Conservation (phyloP, 345 rosid genomes). For the Pelargonium nanum region DNA sequence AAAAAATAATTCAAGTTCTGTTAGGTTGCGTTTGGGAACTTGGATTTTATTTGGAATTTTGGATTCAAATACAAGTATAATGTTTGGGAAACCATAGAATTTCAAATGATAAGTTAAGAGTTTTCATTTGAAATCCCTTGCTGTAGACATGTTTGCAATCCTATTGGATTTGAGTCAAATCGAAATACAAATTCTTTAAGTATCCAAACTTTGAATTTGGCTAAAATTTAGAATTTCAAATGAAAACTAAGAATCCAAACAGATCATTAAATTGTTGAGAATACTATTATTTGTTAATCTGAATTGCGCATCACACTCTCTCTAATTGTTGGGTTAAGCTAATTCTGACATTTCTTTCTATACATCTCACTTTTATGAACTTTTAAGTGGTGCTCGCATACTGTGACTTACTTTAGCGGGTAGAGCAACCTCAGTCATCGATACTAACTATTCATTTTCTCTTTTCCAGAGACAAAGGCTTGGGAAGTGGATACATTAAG, state of each 20-base stretch:
- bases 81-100: background rate
- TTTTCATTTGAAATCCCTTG: background rate
- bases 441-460: background rate
- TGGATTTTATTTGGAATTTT: no score
- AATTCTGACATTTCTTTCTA: background rate
- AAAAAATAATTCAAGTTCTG: no score
- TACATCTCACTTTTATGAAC: background rate
- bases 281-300: background rate
- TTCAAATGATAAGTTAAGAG: background rate
- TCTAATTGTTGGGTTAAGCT: no score
- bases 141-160: background rate
- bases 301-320: background rate
- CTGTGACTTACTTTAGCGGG: conserved; percentile 15
- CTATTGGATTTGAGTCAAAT: background rate
- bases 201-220: background rate
- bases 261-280: no score
- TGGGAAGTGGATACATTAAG: conserved; percentile 99
- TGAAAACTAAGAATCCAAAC: background rate
- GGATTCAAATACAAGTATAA: no score
- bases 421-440: conserved; percentile 22
- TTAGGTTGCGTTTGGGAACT: no score
- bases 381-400: no score
- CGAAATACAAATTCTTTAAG: background rate
- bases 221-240: background rate
- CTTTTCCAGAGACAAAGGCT: conserved; percentile 82